These are phyloP conservation scores for Blakeslea trispora DNA, from an alignment of 371 early-diverging fungal genomes.

Conservation along the genomic window DNA sequence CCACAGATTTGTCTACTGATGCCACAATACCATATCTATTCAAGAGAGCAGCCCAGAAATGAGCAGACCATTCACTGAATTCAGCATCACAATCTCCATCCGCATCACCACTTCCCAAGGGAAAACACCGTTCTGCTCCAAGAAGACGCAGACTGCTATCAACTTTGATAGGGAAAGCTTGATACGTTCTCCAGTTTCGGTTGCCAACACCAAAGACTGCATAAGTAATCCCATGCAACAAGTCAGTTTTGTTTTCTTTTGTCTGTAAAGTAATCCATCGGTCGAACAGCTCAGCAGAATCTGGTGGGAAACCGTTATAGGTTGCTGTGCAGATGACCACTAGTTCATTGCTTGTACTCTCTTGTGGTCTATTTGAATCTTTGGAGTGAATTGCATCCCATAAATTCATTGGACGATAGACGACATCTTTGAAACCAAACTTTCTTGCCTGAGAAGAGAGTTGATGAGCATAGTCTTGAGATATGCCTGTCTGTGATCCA, in stretches of 20 bases:
- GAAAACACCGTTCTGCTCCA: constrained; percentile 50
- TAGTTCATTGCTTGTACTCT: constrained; percentile 40
- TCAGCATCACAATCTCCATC: constrained; percentile 50
- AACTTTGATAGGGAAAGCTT: constrained; percentile 50
- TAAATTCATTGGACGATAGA: constrained; percentile 39
- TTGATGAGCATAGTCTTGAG: constrained; percentile 52
- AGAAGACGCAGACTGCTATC: constrained; percentile 35
- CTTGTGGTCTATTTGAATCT: too few relatives aligned
- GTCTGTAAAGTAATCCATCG: constrained; percentile 34
- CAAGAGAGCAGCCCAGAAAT: constrained; percentile 40
- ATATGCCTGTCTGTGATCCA: constrained; percentile 58
- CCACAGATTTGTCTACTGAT: constrained; percentile 27
- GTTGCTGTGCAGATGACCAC: constrained; percentile 49
- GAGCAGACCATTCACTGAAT: constrained; percentile 47
- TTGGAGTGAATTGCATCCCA: constrained; percentile 45
- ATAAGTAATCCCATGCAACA: constrained; percentile 34
- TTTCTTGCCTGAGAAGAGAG: constrained; percentile 38
- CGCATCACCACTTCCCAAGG: constrained; percentile 48
- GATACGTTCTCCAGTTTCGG: constrained; percentile 60
- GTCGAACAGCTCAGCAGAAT: constrained; percentile 53
- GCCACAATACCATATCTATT: constrained; percentile 28
- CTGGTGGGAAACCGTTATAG: constrained; percentile 60
- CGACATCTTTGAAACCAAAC: constrained; percentile 48
- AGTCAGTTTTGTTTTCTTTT: constrained; percentile 12
- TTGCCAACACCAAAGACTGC: constrained; percentile 59